A percentile compares a stretch with the other conserved stretches of the same genome.
phyloP scores from a whole-genome alignment of 2,329 filamentous ascomycete genomes.

The Cercospora zeina region DNA sequence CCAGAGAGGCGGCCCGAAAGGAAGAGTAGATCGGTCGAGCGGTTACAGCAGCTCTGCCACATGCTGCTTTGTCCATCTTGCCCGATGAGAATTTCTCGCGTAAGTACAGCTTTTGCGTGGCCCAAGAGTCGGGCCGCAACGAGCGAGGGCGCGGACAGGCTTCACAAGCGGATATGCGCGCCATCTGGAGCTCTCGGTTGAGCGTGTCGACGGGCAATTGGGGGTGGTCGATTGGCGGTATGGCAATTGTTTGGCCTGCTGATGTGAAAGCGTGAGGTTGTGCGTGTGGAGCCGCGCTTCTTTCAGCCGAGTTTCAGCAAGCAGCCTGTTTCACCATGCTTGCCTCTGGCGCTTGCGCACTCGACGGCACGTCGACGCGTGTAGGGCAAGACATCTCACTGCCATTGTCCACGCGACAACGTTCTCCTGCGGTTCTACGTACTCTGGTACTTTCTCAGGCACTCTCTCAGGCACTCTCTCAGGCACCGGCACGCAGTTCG shows the following conservation, averaged over 20 bases:
- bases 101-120: conserved; percentile 6
- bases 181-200: conserved; percentile 16
- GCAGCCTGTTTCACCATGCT: conserved; percentile 1
- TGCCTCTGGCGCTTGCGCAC: conserved; percentile 1
- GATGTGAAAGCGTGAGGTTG: conserved; percentile 20
- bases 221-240: conserved; percentile 2
- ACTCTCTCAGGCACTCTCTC: conserved; percentile 2
- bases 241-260: conserved; percentile 19
- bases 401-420: conserved; percentile 11
- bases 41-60: conserved; percentile 19
- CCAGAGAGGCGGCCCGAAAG: conserved; percentile 7
- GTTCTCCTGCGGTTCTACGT: not conserved
- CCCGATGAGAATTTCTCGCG: conserved; percentile 4
- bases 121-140: conserved; percentile 7
- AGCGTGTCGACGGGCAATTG: conserved; percentile 5
- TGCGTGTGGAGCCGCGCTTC: conserved; percentile 23
- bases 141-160: conserved; percentile 7
- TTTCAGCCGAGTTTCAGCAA: conserved; percentile 9
- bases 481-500: conserved; percentile 6
- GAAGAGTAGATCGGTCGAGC: conserved; percentile 6
- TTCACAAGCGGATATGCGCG: conserved; percentile 4
- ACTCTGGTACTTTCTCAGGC: conserved; percentile 8
- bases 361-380: not conserved
- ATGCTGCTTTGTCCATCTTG: conserved; percentile 19
- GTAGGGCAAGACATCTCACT: conserved; percentile 5